These are phyloP conservation scores for Tripidium arundinaceum DNA, from an alignment of 202 grass and related monocot genomes.

Conservation along the genomic window DNA sequence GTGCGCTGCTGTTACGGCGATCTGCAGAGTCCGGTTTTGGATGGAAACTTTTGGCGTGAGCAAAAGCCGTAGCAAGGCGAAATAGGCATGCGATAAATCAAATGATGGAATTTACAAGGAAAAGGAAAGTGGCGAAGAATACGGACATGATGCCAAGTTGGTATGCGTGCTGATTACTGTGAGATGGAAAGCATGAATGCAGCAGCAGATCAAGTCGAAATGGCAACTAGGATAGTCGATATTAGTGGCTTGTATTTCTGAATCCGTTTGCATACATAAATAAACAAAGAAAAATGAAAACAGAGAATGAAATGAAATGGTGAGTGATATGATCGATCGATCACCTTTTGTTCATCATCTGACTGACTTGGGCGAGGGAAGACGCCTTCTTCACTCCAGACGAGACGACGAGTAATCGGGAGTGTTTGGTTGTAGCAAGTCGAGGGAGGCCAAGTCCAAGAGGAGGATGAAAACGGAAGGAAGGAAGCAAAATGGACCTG, in stretches of 20 bases:
- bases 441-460: not conserved
- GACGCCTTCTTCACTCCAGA: not conserved
- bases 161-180: not conserved
- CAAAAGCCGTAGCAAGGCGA: not conserved
- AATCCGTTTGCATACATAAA: not conserved
- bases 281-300: not conserved
- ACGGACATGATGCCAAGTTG: not conserved
- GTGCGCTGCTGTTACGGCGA: slow-evolving; percentile 8
- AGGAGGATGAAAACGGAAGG: not conserved
- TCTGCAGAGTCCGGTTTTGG: slow-evolving; percentile 5
- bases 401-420: not conserved
- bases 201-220: not conserved
- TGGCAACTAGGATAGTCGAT: not conserved
- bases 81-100: not conserved
- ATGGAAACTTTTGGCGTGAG: slow-evolving; percentile 14
- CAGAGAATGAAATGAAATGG: not conserved
- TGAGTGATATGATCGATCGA: not conserved
- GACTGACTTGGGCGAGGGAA: not conserved
- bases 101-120: not conserved
- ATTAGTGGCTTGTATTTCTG: not conserved
- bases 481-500: no score
- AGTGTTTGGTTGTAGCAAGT: not conserved
- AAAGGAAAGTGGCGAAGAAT: not conserved
- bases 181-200: not conserved
- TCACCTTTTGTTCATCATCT: not conserved